Evolutionary conservation across 768 basidiomycete species (phyloP), one percentile per base, ranked within the genome.

Genomic region (Paxillus involutus): DNA sequence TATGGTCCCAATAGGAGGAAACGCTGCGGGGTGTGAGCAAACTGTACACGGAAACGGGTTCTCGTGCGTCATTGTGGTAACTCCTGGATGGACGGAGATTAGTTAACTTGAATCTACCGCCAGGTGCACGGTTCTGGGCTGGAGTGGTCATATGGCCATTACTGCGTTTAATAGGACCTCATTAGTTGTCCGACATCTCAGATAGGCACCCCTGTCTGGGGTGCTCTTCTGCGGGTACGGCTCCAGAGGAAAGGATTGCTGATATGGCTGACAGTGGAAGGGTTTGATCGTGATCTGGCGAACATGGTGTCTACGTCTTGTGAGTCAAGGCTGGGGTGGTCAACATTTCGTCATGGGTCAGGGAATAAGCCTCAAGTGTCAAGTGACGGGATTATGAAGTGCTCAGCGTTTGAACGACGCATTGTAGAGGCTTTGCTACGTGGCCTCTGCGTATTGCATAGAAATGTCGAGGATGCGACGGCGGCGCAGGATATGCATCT

Each of bases 171-270:
- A 7, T 21, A 43, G 9, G 3, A 13, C 39, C 29, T 17, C 19
- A 47, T 19, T 14, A 51, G 12, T 17, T 13, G 24, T 26, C 19
- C 39, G 37, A n/a, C n/a, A 41, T 24, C 69, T 16, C 62, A 67
- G 54, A 61, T 72, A 24, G 59, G 30, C 29, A 21, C 43, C 60
- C 43, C 14, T 47, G 12, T 66, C 60, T 58, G 57, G 62, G 62
- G 39, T 63, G 71, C 50, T 49, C 14, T 71, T 72, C 55, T 67
- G 68, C 42, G 68, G 52, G 46, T 71, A 60, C 58, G 69, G 68
- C 39, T 69, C 70, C 11, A 62, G 65, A n/a, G 59, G 52, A 52
- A 52, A 70, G 49, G 55, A 53, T 14, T 10, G 10, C 24, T 7
- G 14, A 13, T n/a, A 40, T 26, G 10, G 16, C 29, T 32, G 16